Base-by-base conservation (phyloP, 148 eudicot species). In the Persicaria tinctoria region DNA sequence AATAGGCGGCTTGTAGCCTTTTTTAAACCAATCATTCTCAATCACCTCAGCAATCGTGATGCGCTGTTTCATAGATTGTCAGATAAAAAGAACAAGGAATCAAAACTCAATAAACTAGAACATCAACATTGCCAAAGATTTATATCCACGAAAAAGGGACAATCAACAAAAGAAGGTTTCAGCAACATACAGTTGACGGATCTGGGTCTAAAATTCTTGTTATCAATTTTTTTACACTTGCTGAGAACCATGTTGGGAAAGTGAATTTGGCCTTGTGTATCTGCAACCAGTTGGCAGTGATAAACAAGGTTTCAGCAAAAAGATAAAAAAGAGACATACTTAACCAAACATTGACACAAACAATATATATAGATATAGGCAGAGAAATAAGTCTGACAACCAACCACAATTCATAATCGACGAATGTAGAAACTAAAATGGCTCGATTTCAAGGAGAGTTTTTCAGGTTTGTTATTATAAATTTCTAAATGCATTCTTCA, bases 1-100 rank as follows among this genome's bases (percentile, higher is more conserved):
- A 74, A 76, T 74, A 46, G 93, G 87, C 41, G 87, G 90, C 74
- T 83, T 83, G 80, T 89, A 90, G 45, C 98, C 98, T 79, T 93
- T 93, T 79, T 86, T 93, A 82, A 93, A 93, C 98, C 98, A 93
- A 54, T 93, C 98, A 83, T 90, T 87, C 79, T 93, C 92, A 77
- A 86, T 85, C 49, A 93, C 80, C 82, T 90, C 96, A 44, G 88
- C 77, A 50, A 82, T 85, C 75, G 96, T 89, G 70, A 90, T 93
- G 11, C 98, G 89, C 98, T 93, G 92, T 80, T 75, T 45, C n/a
- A 72, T 32, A 32, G 12, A 81, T 17, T 51, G 77, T 71, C 68
- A 60, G 72, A 5, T 60, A 20, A 60, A 9, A 60, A 45, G 46
- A 0, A 54, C 18, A 23, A 76, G 51, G 77, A 46, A 32, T 54